phyloP scores from a whole-genome alignment of 441 rosid genomes.

The Aquilaria agallochum region DNA sequence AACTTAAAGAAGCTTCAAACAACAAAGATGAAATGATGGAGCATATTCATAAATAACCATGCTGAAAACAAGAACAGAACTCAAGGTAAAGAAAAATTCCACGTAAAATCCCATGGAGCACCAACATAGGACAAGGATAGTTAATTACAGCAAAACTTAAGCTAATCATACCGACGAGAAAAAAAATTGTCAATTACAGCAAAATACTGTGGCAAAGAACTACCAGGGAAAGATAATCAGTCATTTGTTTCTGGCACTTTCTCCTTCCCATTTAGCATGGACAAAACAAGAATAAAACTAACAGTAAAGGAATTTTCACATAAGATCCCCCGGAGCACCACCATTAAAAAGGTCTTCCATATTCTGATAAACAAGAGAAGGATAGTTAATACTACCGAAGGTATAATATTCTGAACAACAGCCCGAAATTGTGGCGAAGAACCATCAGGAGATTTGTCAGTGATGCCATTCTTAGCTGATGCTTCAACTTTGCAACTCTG shows the following conservation, averaged over 20 bases:
- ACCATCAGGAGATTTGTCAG: too few relatives aligned
- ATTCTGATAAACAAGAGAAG: too few relatives aligned
- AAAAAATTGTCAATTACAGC: background rate
- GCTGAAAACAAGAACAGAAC: background rate
- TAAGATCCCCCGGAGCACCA: too few relatives aligned
- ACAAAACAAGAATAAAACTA: too few relatives aligned
- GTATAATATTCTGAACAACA: too few relatives aligned
- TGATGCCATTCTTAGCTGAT: too few relatives aligned
- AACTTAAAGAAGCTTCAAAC: background rate
- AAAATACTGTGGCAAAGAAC: background rate
- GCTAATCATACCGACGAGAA: background rate
- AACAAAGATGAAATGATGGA: background rate
- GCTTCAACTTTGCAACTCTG: too few relatives aligned
- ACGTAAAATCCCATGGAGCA: background rate
- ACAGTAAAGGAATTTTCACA: too few relatives aligned
- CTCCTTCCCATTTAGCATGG: background rate
- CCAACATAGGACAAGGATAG: background rate
- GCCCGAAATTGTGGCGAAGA: too few relatives aligned
- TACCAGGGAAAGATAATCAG: background rate
- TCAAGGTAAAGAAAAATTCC: background rate
- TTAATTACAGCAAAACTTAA: background rate
- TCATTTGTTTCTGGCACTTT: background rate
- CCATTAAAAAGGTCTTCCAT: too few relatives aligned
- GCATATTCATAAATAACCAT: background rate
- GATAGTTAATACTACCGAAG: too few relatives aligned